Conservation (phyloP, 2,329 filamentous ascomycete genomes). For the Bipolaris bicolor region DNA sequence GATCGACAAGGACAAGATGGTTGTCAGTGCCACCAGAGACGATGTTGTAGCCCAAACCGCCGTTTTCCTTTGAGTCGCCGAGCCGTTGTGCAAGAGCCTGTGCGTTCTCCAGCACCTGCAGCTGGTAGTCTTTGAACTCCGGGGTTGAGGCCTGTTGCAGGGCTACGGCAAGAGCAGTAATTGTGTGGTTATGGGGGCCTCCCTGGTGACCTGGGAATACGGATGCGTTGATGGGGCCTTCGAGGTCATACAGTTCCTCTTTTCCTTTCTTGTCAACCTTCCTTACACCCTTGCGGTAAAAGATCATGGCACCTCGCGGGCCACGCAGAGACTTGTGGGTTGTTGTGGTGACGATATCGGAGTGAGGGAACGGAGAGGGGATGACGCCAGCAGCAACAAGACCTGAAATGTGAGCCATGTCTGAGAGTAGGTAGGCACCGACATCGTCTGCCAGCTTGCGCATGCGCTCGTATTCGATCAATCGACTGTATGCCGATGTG, state of each 20-base stretch:
- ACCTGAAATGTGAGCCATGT: conserved; percentile 99
- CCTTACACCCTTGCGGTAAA: conserved; percentile 97
- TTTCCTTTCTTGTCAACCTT: conserved; percentile 88
- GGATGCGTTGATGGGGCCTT: conserved; percentile 90
- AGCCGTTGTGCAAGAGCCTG: conserved; percentile 79
- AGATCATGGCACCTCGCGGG: conserved; percentile 98
- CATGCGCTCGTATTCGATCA: conserved; percentile 97
- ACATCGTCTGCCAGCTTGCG: conserved; percentile 92
- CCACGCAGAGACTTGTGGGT: conserved; percentile 99
- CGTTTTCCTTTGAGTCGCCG: conserved; percentile 71
- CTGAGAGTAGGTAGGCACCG: conserved; percentile 91
- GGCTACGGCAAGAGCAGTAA: conserved; percentile 91
- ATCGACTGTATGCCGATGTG: conserved; percentile 96
- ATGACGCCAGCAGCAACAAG: conserved; percentile 92
- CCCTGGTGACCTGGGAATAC: conserved; percentile 99
- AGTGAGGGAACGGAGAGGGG: conserved; percentile 87
- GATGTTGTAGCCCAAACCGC: conserved; percentile 81
- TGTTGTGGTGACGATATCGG: conserved; percentile 96
- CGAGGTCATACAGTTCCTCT: conserved; percentile 92
- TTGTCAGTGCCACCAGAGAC: conserved; percentile 97
- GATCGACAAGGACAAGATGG: conserved; percentile 90
- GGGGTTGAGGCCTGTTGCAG: conserved; percentile 89
- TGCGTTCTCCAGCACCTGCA: conserved; percentile 87
- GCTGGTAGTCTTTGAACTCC: conserved; percentile 92
- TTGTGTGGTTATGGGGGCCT: conserved; percentile 98